Conservation (phyloP, 129 eudicot species). For the Pittosporum tobira region DNA sequence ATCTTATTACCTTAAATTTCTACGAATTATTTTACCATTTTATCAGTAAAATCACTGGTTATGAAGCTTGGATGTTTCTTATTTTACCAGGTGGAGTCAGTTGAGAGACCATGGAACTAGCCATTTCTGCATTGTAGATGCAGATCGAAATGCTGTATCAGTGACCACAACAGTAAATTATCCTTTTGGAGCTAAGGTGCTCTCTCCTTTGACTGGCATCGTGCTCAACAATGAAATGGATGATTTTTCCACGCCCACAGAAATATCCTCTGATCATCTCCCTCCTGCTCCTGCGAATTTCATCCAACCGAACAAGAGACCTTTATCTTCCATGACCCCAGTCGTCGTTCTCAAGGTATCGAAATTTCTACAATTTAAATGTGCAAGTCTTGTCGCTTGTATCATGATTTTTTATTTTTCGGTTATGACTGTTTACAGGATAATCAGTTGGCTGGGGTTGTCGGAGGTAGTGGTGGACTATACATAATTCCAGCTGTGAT, state of each 20-base stretch:
- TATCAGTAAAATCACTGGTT: too few relatives aligned
- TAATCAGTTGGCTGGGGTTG: conserved; percentile 76
- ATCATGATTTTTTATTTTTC: too few relatives aligned
- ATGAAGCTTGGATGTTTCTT: neutral
- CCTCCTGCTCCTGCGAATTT: conserved; percentile 87
- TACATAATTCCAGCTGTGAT: conserved; percentile 77
- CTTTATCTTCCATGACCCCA: conserved; percentile 94
- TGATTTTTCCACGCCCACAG: conserved; percentile 72
- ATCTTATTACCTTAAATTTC: neutral
- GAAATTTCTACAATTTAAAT: too few relatives aligned
- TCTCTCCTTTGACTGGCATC: conserved; percentile 82
- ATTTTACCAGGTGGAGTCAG: conserved; percentile 80
- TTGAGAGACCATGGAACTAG: conserved; percentile 85
- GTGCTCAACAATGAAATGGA: conserved; percentile 77
- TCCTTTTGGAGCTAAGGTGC: conserved; percentile 68
- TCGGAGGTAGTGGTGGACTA: conserved; percentile 93
- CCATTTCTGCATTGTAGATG: conserved; percentile 87
- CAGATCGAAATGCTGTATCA: conserved; percentile 78
- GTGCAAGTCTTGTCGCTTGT: too few relatives aligned
- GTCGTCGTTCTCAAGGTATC: conserved; percentile 77
- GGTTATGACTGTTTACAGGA: conserved; percentile 54
- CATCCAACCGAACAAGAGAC: conserved; percentile 72
- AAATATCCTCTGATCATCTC: conserved; percentile 46
- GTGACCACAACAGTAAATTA: conserved; percentile 80
- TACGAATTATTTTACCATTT: neutral